A percentile compares a stretch with the other conserved stretches of the same genome.
Conservation (phyloP, 140 eudicot genomes). For the Artemisia princeps region DNA sequence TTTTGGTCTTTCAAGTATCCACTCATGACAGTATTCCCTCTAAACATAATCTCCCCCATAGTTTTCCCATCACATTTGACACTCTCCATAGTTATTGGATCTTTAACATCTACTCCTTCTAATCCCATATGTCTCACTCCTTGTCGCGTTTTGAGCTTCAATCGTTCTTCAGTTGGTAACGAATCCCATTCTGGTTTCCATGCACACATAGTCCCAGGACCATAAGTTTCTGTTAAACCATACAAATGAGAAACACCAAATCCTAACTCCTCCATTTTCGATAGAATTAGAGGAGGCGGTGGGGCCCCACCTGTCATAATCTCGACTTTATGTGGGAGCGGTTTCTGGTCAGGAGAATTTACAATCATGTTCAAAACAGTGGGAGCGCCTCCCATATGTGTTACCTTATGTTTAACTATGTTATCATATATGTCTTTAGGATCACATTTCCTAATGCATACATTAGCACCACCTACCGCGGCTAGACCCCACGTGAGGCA, state of each 20-base stretch:
- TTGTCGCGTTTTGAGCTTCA: slow-evolving; percentile 57
- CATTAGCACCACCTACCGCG: slow-evolving; percentile 56
- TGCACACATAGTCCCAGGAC: slow-evolving; percentile 57
- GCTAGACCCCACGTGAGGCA: slow-evolving; percentile 69
- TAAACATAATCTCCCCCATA: slow-evolving; percentile 66
- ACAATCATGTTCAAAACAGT: slow-evolving; percentile 63
- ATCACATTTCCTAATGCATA: slow-evolving; percentile 47
- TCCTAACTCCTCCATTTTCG: slow-evolving; percentile 63
- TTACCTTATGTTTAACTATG: slow-evolving; percentile 46
- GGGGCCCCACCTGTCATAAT: slow-evolving; percentile 73
- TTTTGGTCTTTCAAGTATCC: slow-evolving; percentile 54
- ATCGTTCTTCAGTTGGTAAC: slow-evolving; percentile 39
- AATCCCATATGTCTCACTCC: slow-evolving; percentile 54
- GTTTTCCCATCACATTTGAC: slow-evolving; percentile 54
- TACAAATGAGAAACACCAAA: slow-evolving; percentile 56
- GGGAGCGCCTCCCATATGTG: slow-evolving; percentile 76
- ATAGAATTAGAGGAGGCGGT: slow-evolving; percentile 58
- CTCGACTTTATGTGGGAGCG: slow-evolving; percentile 56
- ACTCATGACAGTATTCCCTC: slow-evolving; percentile 75
- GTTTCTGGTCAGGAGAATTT: slow-evolving; percentile 46
- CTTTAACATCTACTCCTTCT: slow-evolving; percentile 55
- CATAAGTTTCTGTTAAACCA: slow-evolving; percentile 63
- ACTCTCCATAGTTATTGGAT: slow-evolving; percentile 52
- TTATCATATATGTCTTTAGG: slow-evolving; percentile 54
- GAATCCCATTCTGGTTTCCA: slow-evolving; percentile 86